Base-by-base conservation (phyloP, 371 early-diverging fungal species). In the Zychaea mexicana region DNA sequence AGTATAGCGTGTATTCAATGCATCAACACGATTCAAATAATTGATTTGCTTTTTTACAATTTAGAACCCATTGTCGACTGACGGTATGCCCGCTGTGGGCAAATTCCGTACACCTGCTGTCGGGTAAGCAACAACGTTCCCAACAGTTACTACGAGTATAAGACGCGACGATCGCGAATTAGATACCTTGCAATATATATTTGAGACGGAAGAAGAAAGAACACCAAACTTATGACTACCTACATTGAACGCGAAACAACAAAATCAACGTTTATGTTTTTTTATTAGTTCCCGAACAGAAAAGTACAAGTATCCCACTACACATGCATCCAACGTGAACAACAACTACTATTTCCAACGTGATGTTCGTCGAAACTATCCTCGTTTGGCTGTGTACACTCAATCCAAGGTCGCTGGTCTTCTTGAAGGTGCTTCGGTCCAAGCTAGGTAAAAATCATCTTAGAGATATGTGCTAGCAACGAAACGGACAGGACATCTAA, bases 321-420 rank as follows among this genome's bases (percentile, higher is more conserved):
- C 85, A 12, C 26, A 69, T 22, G 87, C 87, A 39, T 88, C 87
- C 64, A 87, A 85, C 61, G 71, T 95, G 24, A 83, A 85, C 64
- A 82, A 89, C 76, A 95, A 96, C 87, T 87, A 89, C 65, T 97
- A 97, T 84, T 96, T 81, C 82, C 88, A 89, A 66, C 91, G 96
- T 62, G 98, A 97, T 73, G 83, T 85, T 62, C 88, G 98, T 65
- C 88, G 97, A 73, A 89, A 91, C 78, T 96, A 92, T 74, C 98
- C 98, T 62, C 90, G 91, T 61, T 79, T 91, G n/a, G 90, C 91
- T 38, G 86, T 91, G 13, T 95, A 91, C 67, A 89, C 89, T 19
- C 93, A 94, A 79, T 68, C 85, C 47, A 89, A 91, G 67, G 86
- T 93, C 54, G 92, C 89, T 68, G 81, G 79, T 59, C 70, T 87